phyloP scores from a whole-genome alignment of 352 stramenopile species.

The Aphanomyces stellatus region DNA sequence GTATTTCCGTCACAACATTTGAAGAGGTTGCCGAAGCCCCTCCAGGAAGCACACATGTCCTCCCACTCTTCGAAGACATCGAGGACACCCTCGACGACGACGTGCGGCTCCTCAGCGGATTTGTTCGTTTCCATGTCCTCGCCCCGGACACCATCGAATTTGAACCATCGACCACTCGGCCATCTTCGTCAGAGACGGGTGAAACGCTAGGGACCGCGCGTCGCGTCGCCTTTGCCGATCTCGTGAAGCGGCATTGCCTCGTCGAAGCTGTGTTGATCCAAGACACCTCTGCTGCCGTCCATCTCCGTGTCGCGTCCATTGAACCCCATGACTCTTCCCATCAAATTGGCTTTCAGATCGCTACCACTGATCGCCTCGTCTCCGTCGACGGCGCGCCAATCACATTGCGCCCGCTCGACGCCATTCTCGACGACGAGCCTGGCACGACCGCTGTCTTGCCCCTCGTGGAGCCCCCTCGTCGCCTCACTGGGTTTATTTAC shows the following conservation, averaged over 20 bases:
- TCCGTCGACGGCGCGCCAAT: background rate
- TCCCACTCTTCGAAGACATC: background rate
- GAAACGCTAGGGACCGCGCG: too few relatives aligned
- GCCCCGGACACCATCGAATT: background rate
- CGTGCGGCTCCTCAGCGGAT: background rate
- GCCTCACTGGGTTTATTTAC: background rate
- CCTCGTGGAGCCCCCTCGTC: background rate
- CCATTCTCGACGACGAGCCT: background rate
- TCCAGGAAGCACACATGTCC: background rate
- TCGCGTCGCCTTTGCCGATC: background rate
- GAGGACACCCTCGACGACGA: conserved; percentile 1
- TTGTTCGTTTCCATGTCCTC: background rate
- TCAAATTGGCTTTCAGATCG: background rate
- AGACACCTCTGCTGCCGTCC: background rate
- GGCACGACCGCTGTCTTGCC: background rate
- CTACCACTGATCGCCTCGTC: background rate
- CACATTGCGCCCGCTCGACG: background rate
- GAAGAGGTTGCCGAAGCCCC: conserved; percentile 8
- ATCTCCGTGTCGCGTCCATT: background rate
- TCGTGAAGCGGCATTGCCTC: background rate
- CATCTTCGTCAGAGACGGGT: too few relatives aligned
- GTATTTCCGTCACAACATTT: background rate
- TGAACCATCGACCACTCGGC: background rate
- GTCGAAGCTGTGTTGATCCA: background rate
- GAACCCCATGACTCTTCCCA: background rate